phyloP scores from a whole-genome alignment of 2,329 filamentous ascomycete genomes.

The Pseudocercospora fuligena region DNA sequence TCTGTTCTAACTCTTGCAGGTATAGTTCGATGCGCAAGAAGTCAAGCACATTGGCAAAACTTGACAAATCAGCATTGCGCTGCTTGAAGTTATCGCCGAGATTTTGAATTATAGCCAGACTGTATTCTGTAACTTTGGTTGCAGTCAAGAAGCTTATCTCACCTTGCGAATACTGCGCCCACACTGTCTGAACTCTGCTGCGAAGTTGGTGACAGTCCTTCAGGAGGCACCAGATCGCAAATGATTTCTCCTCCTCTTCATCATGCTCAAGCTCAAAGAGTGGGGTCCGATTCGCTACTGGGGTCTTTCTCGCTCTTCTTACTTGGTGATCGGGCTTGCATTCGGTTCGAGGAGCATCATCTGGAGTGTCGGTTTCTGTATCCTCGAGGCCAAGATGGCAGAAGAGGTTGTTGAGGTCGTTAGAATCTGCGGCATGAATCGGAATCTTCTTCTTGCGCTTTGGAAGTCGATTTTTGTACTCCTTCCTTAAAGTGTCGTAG shows the following conservation, averaged over 20 bases:
- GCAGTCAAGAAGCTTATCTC: background rate
- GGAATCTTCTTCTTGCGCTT: slow-evolving; percentile 19
- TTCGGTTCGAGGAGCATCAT: too few species aligned
- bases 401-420: slow-evolving; percentile 17
- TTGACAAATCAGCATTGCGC: too few species aligned
- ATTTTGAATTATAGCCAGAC: too few species aligned
- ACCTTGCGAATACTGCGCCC: background rate
- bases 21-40: too few species aligned
- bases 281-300: too few species aligned
- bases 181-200: background rate
- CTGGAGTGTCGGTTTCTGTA: background rate
- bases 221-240: slow-evolving; percentile 6
- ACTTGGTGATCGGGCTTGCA: too few species aligned
- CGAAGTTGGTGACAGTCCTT: slow-evolving; percentile 12
- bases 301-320: too few species aligned
- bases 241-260: background rate
- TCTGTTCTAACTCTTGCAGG: too few species aligned
- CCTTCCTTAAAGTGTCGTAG: slow-evolving; percentile 9
- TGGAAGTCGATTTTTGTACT: slow-evolving; percentile 11
- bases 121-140: background rate
- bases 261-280: background rate
- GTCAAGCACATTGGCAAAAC: too few species aligned
- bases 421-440: background rate
- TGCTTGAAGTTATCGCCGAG: too few species aligned
- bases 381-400: slow-evolving; percentile 14